phyloP scores from a whole-genome alignment of 129 eudicot species.

The Arctium minus region DNA sequence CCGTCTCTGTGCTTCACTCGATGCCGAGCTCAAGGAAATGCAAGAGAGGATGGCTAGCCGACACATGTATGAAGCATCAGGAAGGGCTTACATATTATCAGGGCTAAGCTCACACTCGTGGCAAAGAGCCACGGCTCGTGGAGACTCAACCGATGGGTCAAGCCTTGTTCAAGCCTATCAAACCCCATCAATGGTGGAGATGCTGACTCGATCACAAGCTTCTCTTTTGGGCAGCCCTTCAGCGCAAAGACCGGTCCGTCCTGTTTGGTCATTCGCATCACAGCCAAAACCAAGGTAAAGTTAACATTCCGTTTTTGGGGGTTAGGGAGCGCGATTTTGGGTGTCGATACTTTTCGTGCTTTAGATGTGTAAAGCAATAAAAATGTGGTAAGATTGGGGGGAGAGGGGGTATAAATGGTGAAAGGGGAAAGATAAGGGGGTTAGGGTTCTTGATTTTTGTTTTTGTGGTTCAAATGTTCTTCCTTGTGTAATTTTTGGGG shows the following conservation, averaged over 20 bases:
- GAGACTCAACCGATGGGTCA: slow-evolving; percentile 74
- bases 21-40: slow-evolving; percentile 83
- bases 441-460: slow-evolving; percentile 23
- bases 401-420: slow-evolving; percentile 26
- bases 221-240: slow-evolving; percentile 57
- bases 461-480: slow-evolving; percentile 26
- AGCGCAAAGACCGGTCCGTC: slow-evolving; percentile 46
- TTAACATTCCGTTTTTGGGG: slow-evolving; percentile 24
- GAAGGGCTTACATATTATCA: slow-evolving; percentile 73
- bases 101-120: slow-evolving; percentile 93
- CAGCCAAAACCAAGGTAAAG: slow-evolving; percentile 56
- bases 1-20: slow-evolving; percentile 55
- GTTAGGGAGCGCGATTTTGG: slow-evolving; percentile 40
- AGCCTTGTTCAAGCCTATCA: slow-evolving; percentile 71
- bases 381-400: slow-evolving; percentile 26
- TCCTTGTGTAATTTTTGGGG: slow-evolving; percentile 57
- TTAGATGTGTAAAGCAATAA: slow-evolving; percentile 47
- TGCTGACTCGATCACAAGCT: slow-evolving; percentile 81
- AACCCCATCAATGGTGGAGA: slow-evolving; percentile 80
- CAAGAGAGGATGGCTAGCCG: slow-evolving; percentile 81
- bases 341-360: slow-evolving; percentile 38
- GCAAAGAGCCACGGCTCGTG: slow-evolving; percentile 94
- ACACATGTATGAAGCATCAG: slow-evolving; percentile 74
- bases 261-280: slow-evolving; percentile 49
- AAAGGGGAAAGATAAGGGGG: slow-evolving; percentile 36